Base-by-base conservation (phyloP, 2,329 filamentous ascomycete species). In the Fusarium anguioides region DNA sequence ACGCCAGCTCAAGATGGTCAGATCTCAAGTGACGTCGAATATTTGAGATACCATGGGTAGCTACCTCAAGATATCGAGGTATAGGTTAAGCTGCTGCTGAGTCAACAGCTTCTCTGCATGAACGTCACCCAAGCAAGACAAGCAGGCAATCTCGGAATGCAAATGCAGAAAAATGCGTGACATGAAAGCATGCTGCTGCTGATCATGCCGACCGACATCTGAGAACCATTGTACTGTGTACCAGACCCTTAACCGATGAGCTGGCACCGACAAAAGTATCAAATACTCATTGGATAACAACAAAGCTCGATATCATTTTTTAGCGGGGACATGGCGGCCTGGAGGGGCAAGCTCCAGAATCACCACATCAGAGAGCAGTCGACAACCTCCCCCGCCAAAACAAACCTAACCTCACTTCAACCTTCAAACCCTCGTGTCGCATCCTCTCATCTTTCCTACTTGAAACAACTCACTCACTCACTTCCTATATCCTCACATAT, bases 281-380 rank as follows among this genome's bases (percentile, higher is more conserved):
- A 50, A 41, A 64, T 63, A 63, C 60, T 14, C 31, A 63, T 63
- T 63, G 60, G 60, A 63, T 50, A 63, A 29, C 44, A 21, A 26
- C 23, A 51, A 51, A 63, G 58, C 53, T 67, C 46, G 35, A 68
- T 37, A 47, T 37, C 59, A 65, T 42, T 59, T 69, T 68, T 69
- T 66, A 61, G 60, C 61, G 65, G 66, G 65, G 65, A 62, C 60
- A 62, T 45, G 56, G 56, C 41, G 27, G 60, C 65, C 65, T 66
- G 56, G 65, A 68, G 65, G 65, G 66, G 66, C 66, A 68, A 64
- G 60, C 65, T 68, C 65, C 39, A 68, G 60, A 68, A 68, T 68
- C 65, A 69, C 67, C 66, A 64, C 50, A 55, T 67, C 58, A 61
- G 56, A n/a, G 55, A 61, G 41, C 51, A 59, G 27, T 67, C 36